Evolutionary conservation across 2,329 filamentous ascomycete species (phyloP).

Genomic region (Chaetothyriales sp.): DNA sequence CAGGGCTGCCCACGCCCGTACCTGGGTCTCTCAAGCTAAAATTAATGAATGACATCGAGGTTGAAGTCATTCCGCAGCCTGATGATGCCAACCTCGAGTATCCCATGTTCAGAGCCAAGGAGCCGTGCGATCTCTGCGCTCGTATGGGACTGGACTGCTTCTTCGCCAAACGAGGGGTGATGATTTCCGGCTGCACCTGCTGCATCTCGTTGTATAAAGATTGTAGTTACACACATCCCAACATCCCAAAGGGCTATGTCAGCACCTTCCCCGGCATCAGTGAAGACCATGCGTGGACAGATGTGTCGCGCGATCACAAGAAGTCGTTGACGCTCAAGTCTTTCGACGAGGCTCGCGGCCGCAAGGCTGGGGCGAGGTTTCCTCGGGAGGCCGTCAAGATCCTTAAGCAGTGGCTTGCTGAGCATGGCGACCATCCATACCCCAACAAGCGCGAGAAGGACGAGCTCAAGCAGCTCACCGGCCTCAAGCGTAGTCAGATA

Average conservation of each 20-base stretch:
- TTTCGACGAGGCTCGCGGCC: constrained; percentile 25
- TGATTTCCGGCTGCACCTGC: constrained; percentile 32
- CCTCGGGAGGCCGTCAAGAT: constrained; percentile 65
- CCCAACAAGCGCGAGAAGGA: constrained; percentile 79
- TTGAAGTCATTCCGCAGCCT: constrained; percentile 15
- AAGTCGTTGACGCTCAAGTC: constrained; percentile 29
- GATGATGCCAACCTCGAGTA: constrained; percentile 20
- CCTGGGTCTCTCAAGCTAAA: constrained; percentile 16
- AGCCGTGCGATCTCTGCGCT: constrained; percentile 32
- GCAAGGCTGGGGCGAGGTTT: constrained; percentile 61
- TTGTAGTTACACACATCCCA: constrained; percentile 32
- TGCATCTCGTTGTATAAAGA: constrained; percentile 33
- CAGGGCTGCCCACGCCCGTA: constrained; percentile 23
- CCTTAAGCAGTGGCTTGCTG: constrained; percentile 70
- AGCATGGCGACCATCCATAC: constrained; percentile 69
- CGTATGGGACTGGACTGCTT: constrained; percentile 34
- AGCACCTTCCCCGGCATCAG: constrained; percentile 30
- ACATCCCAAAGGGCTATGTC: constrained; percentile 27
- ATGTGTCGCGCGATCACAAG: constrained; percentile 19
- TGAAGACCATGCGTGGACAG: constrained; percentile 22
- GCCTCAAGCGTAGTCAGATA: constrained; percentile 69
- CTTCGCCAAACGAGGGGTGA: constrained; percentile 28
- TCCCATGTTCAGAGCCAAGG: constrained; percentile 31
- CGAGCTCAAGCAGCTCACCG: constrained; percentile 59
- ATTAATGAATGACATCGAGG: constrained; percentile 17